Evolutionary conservation across 768 basidiomycete species (phyloP).

Genomic region (Tubosaeta brunneosetosa): DNA sequence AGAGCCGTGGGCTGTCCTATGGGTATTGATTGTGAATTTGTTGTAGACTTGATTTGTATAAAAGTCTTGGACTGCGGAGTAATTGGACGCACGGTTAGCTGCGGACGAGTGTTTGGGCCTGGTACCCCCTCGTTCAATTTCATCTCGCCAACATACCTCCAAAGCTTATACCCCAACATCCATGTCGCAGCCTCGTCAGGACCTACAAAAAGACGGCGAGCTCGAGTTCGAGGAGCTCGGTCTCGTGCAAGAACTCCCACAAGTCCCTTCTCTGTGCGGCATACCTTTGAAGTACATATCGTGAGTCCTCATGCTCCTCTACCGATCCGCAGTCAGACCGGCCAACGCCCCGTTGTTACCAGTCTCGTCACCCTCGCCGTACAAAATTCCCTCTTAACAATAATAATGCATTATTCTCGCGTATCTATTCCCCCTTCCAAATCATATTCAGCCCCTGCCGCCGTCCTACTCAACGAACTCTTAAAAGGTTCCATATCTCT

Average conservation of each 20-base stretch:
- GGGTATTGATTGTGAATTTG: conserved; percentile 21
- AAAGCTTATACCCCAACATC: conserved; percentile 20
- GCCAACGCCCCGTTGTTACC: conserved; percentile 3
- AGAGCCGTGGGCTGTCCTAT: conserved; percentile 36
- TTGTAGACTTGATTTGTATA: conserved; percentile 15
- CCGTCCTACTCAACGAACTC: conserved; percentile 91
- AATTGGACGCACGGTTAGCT: conserved; percentile 6
- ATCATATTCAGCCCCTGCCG: conserved; percentile 88
- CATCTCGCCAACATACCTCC: conserved; percentile 6
- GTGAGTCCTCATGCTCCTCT: conserved; percentile 39
- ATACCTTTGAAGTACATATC: conserved; percentile 78
- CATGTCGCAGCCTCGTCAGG: conserved; percentile 24
- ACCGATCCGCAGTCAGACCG: conserved; percentile 4
- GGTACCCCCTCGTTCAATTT: background rate
- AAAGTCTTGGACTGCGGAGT: conserved; percentile 20
- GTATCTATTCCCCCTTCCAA: conserved; percentile 70
- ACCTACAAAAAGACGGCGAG: conserved; percentile 28
- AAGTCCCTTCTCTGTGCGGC: conserved; percentile 58
- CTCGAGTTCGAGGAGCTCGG: conserved; percentile 44
- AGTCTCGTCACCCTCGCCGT: conserved; percentile 82
- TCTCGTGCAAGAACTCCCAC: conserved; percentile 33
- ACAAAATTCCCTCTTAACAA: conserved; percentile 85
- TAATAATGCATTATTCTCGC: conserved; percentile 97
- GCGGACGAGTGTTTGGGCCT: conserved; percentile 6
- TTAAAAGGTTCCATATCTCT: conserved; percentile 89